phyloP scores from a whole-genome alignment of 176 grass and related monocot species.

The Zea luxurians region DNA sequence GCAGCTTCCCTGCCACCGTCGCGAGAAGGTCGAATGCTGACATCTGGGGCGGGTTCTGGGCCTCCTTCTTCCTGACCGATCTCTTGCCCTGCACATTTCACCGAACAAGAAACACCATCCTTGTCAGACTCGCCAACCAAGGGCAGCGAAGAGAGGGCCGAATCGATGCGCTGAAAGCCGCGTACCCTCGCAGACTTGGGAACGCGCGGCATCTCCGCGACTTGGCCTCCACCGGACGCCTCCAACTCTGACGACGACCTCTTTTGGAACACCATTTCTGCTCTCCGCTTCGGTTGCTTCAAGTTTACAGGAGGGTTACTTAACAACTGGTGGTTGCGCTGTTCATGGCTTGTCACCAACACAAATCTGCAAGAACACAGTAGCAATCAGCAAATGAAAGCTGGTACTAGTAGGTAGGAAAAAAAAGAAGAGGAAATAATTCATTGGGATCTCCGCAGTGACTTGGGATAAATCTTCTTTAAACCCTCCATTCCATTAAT shows the following conservation, averaged over 20 bases:
- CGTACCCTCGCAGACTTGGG: slow-evolving; percentile 84
- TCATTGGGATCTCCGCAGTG: slow-evolving; percentile 46
- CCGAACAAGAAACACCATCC: slow-evolving; percentile 47
- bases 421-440: neutral
- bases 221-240: slow-evolving; percentile 50
- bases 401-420: neutral
- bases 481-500: slow-evolving; percentile 48
- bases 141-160: slow-evolving; percentile 7
- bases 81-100: slow-evolving; percentile 82
- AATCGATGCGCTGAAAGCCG: slow-evolving; percentile 21
- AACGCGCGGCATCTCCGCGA: slow-evolving; percentile 61
- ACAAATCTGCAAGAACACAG: slow-evolving; percentile 60
- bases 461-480: slow-evolving; percentile 51
- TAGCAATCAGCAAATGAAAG: slow-evolving; percentile 34
- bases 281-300: slow-evolving; percentile 29
- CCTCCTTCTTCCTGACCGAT: slow-evolving; percentile 82
- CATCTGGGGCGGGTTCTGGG: slow-evolving; percentile 53
- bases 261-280: slow-evolving; percentile 87
- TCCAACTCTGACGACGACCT: slow-evolving; percentile 56
- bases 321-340: slow-evolving; percentile 53
- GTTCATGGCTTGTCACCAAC: slow-evolving; percentile 52
- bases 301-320: slow-evolving; percentile 44
- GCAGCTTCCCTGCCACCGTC: slow-evolving; percentile 79
- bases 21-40: slow-evolving; percentile 89
- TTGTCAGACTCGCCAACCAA: slow-evolving; percentile 45